These are phyloP conservation scores for Thalassiosira ordinaria DNA, from an alignment of 352 stramenopile species.

Conservation along the genomic window DNA sequence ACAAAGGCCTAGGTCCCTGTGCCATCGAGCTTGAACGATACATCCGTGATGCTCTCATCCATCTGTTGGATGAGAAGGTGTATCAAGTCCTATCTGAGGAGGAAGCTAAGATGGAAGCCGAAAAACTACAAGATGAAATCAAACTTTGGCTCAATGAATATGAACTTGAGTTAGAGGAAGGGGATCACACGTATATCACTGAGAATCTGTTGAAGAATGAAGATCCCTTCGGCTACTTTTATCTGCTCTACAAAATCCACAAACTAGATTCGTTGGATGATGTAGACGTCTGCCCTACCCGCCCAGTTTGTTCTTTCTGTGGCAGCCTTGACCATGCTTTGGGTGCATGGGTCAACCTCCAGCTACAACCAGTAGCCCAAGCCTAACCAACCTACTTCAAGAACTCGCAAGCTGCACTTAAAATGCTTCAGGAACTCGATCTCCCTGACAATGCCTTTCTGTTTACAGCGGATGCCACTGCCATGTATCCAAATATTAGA, in stretches of 20 bases:
- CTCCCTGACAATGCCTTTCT: conserved; percentile 7
- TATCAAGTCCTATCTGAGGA: conserved; percentile 7
- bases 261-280: background rate
- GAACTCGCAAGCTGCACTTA: background rate
- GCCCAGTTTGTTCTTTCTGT: conserved; percentile 8
- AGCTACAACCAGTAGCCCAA: conserved; percentile 12
- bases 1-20: conserved; percentile 13
- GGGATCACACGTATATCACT: background rate
- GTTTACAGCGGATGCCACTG: conserved; percentile 37
- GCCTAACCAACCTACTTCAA: conserved; percentile 11
- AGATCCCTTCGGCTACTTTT: conserved; percentile 15
- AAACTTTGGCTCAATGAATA: conserved; percentile 1
- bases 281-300: background rate
- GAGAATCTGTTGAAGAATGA: background rate
- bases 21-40: conserved; percentile 15
- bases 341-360: background rate
- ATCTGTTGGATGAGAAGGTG: background rate
- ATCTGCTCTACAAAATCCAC: conserved; percentile 7
- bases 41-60: conserved; percentile 9
- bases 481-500: no score
- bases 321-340: background rate
- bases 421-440: background rate
- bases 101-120: conserved; percentile 1
- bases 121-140: background rate
- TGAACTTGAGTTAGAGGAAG: background rate